Evolutionary conservation across 257 asterid species (phyloP).

Genomic region (Nicotiana otophora): DNA sequence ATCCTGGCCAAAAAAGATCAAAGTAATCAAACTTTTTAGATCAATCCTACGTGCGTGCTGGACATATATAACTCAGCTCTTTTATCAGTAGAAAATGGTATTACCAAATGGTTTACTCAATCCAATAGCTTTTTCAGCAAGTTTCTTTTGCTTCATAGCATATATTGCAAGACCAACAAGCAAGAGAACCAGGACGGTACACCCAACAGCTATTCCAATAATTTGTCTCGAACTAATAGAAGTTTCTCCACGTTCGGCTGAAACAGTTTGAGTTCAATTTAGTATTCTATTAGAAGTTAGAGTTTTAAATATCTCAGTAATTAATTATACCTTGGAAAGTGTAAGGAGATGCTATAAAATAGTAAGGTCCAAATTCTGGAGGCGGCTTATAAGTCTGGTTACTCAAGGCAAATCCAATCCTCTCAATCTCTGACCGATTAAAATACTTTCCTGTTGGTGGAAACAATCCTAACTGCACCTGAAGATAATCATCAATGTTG

Average conservation of each 20-base stretch:
- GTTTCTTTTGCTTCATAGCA: conserved; percentile 65
- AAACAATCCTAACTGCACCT: conserved; percentile 68
- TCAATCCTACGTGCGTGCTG: background rate
- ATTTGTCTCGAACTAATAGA: conserved; percentile 44
- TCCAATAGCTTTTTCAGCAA: conserved; percentile 84
- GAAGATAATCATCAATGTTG: conserved; percentile 81
- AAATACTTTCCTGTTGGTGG: conserved; percentile 63
- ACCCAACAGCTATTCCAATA: conserved; percentile 66
- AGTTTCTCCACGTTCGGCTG: conserved; percentile 42
- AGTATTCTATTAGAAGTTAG: background rate
- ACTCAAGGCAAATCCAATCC: conserved; percentile 72
- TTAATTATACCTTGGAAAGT: conserved; percentile 47
- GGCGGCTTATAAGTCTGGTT: conserved; percentile 97
- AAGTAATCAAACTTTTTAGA: conserved; percentile 10
- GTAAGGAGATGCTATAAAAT: conserved; percentile 71
- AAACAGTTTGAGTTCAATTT: conserved; percentile 6
- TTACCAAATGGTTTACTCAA: conserved; percentile 84
- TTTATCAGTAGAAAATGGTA: background rate
- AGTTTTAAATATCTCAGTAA: background rate
- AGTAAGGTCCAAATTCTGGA: conserved; percentile 81
- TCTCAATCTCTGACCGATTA: conserved; percentile 64
- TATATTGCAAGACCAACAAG: conserved; percentile 60
- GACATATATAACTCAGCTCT: background rate
- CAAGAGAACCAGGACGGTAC: conserved; percentile 51
- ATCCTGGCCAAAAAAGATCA: conserved; percentile 37